Evolutionary conservation across 208 protist genomes (phyloP).

Genomic region (Crithidia brevicula): DNA sequence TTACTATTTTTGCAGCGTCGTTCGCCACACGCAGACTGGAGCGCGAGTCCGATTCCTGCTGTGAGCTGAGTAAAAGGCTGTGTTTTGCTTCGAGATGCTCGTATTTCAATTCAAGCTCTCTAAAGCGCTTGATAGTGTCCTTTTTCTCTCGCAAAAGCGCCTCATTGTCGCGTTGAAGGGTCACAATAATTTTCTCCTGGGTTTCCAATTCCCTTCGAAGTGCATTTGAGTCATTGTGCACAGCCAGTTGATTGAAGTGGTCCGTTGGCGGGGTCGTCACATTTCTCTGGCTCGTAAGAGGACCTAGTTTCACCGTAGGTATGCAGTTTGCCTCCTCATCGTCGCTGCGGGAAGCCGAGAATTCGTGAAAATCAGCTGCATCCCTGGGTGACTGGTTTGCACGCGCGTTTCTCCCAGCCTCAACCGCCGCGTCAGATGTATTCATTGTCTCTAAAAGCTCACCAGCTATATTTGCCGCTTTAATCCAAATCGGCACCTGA

Average conservation of each 20-base stretch:
- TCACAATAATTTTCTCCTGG: constrained; percentile 70
- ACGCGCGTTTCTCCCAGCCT: no score
- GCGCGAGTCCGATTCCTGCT: constrained; percentile 29
- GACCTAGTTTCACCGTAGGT: constrained; percentile 4
- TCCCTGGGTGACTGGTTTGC: no score
- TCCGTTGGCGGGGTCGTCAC: no score
- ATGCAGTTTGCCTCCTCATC: not conserved
- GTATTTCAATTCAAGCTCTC: constrained; percentile 49
- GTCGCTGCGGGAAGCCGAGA: not conserved
- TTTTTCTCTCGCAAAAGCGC: constrained; percentile 55
- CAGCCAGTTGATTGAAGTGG: not conserved
- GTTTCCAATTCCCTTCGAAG: constrained; percentile 61
- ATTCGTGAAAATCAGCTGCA: no score
- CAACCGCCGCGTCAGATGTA: no score
- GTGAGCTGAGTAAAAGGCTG: constrained; percentile 59
- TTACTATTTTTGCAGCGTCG: constrained; percentile 45
- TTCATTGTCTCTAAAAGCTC: not conserved
- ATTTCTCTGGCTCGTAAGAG: no score
- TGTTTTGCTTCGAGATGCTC: constrained; percentile 75
- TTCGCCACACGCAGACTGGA: constrained; percentile 35
- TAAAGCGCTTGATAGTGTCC: constrained; percentile 36
- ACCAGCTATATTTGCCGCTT: not conserved
- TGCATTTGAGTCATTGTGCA: constrained; percentile 21
- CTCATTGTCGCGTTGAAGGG: constrained; percentile 77
- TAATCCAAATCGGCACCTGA: not conserved